Evolutionary conservation across 164 flowering plant species (phyloP), one percentile per base, ranked within the genome.

Genomic region (Chloranthus sessilifolius): DNA sequence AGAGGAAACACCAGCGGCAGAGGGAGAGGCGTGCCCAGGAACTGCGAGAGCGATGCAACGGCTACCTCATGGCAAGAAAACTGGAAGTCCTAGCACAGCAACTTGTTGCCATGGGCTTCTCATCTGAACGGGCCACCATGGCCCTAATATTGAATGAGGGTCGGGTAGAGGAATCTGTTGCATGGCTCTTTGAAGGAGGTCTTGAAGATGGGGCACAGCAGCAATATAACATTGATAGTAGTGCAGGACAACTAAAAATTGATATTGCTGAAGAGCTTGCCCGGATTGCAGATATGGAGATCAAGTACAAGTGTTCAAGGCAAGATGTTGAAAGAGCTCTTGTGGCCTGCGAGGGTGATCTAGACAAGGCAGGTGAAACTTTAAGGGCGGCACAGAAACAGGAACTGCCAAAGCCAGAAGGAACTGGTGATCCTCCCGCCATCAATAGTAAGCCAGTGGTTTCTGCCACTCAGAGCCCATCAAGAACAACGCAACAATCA

Each of bases 1-100:
- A 88, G 75, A 72, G 74, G 71, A 92, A 92, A 64, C 96, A 92
- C 64, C 99, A 86, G 59, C 86, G 96, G 4, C 99, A 88, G 64
- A 88, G 74, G 66, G 99, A 92, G 68, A 79, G 79, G 62, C 75
- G 99, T 26, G 95, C 91, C 6, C 96, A 80, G 56, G 95, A 92
- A 58, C 61, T 92, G 74, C 96, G 77, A 65, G 96, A 88, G 57
- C 68, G 73, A 8, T 92, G 96, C 66, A 63, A 66, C 53, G 83
- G 87, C 16, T 92, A 88, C 53, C 81, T 92, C 24, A 92, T 88
- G 91, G 86, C 96, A 2, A 74, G 96, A 55, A 92, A 86, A 66
- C 75, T 92, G 43, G 94, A 88, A 58, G 64, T 78, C 27, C 89
- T 83, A 53, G 72, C 91, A 25, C 91, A 84, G 50, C 94, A 92